A percentile compares a stretch with the other conserved stretches of the same genome.
These are phyloP conservation scores for Teunomyces kruisii DNA, from an alignment of 805 yeast species.

Conservation along the genomic window DNA sequence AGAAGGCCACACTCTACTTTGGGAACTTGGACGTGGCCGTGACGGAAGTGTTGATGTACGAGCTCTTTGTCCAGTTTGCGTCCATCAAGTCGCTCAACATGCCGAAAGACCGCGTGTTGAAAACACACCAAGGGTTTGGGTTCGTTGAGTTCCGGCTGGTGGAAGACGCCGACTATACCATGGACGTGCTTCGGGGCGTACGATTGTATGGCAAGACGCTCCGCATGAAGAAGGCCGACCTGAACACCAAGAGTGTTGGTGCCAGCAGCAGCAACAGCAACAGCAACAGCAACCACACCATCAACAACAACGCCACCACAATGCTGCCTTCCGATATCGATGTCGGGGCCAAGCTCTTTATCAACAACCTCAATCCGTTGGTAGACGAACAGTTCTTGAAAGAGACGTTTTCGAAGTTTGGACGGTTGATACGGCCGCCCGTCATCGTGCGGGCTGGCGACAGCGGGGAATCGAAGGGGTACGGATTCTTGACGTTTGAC, in stretches of 20 bases:
- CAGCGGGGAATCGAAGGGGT: constrained; percentile 54
- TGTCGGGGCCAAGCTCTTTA: constrained; percentile 52
- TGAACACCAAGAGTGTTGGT: constrained; percentile 7
- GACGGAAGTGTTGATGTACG: constrained; percentile 70
- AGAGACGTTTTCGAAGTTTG: constrained; percentile 68
- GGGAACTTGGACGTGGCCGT: constrained; percentile 82
- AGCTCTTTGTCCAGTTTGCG: constrained; percentile 80
- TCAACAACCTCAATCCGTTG: constrained; percentile 64
- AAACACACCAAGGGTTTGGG: constrained; percentile 82
- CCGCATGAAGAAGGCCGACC: constrained; percentile 53
- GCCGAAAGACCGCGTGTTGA: constrained; percentile 75
- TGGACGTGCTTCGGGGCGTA: constrained; percentile 58
- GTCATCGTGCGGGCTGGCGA: constrained; percentile 47
- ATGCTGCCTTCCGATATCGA: no score
- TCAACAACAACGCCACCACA: no score
- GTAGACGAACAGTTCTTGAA: constrained; percentile 59
- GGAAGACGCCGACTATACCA: constrained; percentile 70
- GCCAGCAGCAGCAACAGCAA: no score
- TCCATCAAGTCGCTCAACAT: constrained; percentile 69
- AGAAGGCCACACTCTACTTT: constrained; percentile 66
- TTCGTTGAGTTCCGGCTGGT: constrained; percentile 68
- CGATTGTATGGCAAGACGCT: constrained; percentile 61
- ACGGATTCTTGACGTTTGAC: constrained; percentile 65
- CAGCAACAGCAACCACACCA: no score
- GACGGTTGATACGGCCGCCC: constrained; percentile 54